phyloP scores from a whole-genome alignment of 768 basidiomycete genomes.

The Tylopilus sp. region DNA sequence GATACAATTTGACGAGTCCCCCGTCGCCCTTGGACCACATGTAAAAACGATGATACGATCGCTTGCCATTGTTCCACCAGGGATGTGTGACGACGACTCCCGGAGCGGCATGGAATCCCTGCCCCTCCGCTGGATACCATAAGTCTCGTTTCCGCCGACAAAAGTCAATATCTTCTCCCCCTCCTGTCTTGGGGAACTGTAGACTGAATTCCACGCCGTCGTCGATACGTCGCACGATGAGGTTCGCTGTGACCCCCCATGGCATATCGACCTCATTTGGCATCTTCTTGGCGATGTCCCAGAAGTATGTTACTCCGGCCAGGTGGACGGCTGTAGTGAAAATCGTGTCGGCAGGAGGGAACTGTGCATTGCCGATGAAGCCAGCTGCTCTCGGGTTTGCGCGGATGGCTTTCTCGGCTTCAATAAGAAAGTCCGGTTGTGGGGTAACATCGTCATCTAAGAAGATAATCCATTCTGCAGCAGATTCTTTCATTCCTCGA shows the following conservation, averaged over 20 bases:
- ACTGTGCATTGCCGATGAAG: constrained; percentile 49
- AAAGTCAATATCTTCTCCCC: constrained; percentile 63
- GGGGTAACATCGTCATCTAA: constrained; percentile 59
- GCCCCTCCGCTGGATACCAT: constrained; percentile 31
- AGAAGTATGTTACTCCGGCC: constrained; percentile 57
- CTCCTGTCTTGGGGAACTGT: constrained; percentile 58
- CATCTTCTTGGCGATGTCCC: constrained; percentile 56
- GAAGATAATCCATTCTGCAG: constrained; percentile 57
- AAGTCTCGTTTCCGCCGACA: constrained; percentile 45
- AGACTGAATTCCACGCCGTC: constrained; percentile 46
- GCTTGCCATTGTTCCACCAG: constrained; percentile 49
- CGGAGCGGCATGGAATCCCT: constrained; percentile 49
- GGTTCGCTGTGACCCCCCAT: constrained; percentile 63
- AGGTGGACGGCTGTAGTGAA: constrained; percentile 55
- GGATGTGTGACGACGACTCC: constrained; percentile 51
- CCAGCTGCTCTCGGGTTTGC: constrained; percentile 46
- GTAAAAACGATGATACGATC: constrained; percentile 51
- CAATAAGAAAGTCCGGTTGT: constrained; percentile 37
- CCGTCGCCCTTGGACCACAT: constrained; percentile 62
- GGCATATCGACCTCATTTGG: constrained; percentile 41
- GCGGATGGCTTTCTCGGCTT: constrained; percentile 47
- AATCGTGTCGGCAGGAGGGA: constrained; percentile 45
- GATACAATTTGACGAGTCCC: constrained; percentile 44
- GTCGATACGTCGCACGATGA: constrained; percentile 44
- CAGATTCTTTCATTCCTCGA: constrained; percentile 49